A percentile compares a stretch with the other conserved stretches of the same genome.
These are phyloP conservation scores for Paecilomyces formosus DNA, from an alignment of 2,329 filamentous ascomycete species.

Conservation along the genomic window DNA sequence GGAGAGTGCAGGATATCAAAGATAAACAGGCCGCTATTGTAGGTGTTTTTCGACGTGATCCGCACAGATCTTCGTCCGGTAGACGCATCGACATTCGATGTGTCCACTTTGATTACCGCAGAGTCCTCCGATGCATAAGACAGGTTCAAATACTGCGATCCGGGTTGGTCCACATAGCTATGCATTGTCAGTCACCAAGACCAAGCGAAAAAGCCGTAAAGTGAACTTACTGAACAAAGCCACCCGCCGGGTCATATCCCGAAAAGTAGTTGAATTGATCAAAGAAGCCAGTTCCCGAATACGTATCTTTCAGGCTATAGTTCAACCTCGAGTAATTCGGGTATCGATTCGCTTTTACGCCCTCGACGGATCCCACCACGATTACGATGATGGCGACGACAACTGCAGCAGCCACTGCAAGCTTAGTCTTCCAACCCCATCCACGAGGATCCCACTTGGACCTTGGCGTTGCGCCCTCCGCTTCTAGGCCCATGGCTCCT, in stretches of 20 bases:
- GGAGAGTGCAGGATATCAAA: constrained; percentile 60
- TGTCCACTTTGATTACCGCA: constrained; percentile 56
- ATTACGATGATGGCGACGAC: constrained; percentile 41
- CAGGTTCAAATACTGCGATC: constrained; percentile 43
- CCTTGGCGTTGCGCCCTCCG: constrained; percentile 1
- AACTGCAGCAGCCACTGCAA: constrained; percentile 31
- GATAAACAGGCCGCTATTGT: constrained; percentile 58
- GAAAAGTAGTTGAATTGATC: constrained; percentile 41
- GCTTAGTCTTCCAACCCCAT: constrained; percentile 50
- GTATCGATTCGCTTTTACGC: constrained; percentile 30
- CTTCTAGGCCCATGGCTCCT: neutral
- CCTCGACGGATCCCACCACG: constrained; percentile 38
- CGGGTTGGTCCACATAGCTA: constrained; percentile 34
- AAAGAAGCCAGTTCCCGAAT: constrained; percentile 35
- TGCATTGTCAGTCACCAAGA: neutral
- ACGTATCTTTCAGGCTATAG: constrained; percentile 38
- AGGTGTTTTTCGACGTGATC: constrained; percentile 53
- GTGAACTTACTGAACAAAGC: constrained; percentile 40
- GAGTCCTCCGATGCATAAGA: constrained; percentile 50
- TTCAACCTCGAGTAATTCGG: constrained; percentile 35
- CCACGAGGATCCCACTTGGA: constrained; percentile 42
- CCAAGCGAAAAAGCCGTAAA: constrained; percentile 9
- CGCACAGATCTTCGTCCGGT: constrained; percentile 58
- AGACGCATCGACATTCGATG: constrained; percentile 49
- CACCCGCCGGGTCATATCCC: constrained; percentile 35